phyloP scores from a whole-genome alignment of 176 grass and related monocot species.

The Zea luxurians region DNA sequence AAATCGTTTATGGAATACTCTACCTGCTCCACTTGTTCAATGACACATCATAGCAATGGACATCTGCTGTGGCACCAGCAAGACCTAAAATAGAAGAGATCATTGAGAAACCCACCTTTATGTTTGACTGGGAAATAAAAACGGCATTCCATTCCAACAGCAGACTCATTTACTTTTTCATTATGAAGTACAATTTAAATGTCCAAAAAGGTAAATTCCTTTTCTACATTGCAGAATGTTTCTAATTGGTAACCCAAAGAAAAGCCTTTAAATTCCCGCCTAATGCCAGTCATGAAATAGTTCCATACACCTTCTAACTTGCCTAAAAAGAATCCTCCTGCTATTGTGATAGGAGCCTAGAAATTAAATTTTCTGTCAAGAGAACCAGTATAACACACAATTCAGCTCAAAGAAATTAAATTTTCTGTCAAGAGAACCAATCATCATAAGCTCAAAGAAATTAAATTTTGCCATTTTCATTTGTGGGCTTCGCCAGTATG shows the following conservation, averaged over 20 bases:
- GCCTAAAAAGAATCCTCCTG: neutral
- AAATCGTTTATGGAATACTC: constrained; percentile 38
- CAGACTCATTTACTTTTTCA: constrained; percentile 4
- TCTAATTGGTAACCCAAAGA: constrained; percentile 19
- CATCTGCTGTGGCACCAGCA: constrained; percentile 95
- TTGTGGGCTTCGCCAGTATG: no score
- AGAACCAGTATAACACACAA: neutral
- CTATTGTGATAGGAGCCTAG: neutral
- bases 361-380: neutral
- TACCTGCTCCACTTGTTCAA: constrained; percentile 99
- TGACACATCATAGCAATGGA: constrained; percentile 94
- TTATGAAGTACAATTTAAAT: neutral
- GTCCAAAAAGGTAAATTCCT: neutral
- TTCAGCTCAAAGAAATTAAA: neutral
- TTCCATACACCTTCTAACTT: constrained; percentile 19
- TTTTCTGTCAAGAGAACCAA: neutral
- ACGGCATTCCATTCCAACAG: neutral
- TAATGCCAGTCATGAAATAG: neutral
- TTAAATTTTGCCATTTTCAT: no score
- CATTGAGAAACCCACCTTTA: neutral
- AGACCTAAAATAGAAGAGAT: constrained; percentile 62
- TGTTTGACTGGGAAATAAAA: constrained; percentile 23
- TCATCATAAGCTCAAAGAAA: no score
- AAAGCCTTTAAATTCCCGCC: neutral
- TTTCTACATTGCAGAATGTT: constrained; percentile 3